Evolutionary conservation across 1,284 basidiomycete genomes (phyloP).

Genomic region (Pseudozyma pruni): DNA sequence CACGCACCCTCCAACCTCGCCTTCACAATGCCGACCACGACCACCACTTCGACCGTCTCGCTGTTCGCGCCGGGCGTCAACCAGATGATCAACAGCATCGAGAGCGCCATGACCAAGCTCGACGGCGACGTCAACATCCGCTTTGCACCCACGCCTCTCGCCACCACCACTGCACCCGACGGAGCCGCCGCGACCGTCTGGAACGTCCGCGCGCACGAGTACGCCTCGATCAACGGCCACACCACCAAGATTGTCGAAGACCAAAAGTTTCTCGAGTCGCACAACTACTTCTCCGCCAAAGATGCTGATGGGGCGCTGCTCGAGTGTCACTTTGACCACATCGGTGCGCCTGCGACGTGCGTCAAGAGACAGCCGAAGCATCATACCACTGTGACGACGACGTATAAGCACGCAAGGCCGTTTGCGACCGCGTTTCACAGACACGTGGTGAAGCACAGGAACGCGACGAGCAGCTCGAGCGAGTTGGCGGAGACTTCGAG

Average conservation of each 20-base stretch:
- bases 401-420: conserved; percentile 27
- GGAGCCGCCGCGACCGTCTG: conserved; percentile 41
- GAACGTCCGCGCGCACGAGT: conserved; percentile 46
- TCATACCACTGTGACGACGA: conserved; percentile 20
- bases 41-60: conserved; percentile 23
- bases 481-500: not conserved
- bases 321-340: conserved; percentile 38
- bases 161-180: conserved; percentile 38
- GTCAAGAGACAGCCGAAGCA: conserved; percentile 33
- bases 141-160: conserved; percentile 28
- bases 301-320: conserved; percentile 23
- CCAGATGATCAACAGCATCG: conserved; percentile 32
- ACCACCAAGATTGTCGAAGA: conserved; percentile 25
- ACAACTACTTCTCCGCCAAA: conserved; percentile 36
- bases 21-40: conserved; percentile 7
- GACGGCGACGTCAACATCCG: conserved; percentile 23
- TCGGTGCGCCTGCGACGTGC: conserved; percentile 27
- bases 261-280: conserved; percentile 35
- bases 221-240: conserved; percentile 30
- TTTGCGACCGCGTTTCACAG: conserved; percentile 37
- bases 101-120: conserved; percentile 14
- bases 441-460: conserved; percentile 18
- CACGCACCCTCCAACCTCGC: no score
- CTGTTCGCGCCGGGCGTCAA: conserved; percentile 41
- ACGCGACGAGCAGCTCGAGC: conserved; percentile 11